Conservation (phyloP, 495 filamentous ascomycete species). For the Daldinia caldariorum region DNA sequence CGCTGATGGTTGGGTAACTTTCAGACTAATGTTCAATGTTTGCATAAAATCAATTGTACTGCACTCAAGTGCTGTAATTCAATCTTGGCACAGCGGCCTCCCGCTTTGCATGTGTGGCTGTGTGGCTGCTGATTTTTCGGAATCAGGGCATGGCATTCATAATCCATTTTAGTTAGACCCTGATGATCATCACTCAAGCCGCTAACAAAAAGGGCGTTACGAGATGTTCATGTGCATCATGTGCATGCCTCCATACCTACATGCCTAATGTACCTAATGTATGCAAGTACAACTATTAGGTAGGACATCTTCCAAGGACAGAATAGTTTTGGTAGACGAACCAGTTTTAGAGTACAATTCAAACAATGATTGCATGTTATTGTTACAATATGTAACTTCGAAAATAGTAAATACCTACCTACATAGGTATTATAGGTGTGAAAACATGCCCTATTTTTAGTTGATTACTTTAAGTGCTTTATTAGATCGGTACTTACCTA, state of each 20-base stretch:
- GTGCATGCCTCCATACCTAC: conserved; percentile 12
- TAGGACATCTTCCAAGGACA: conserved; percentile 5
- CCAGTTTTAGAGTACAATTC: background rate
- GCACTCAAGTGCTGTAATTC: background rate
- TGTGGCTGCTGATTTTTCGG: conserved; percentile 32
- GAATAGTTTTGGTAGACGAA: background rate
- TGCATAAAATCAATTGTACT: background rate
- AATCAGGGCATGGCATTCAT: conserved; percentile 19
- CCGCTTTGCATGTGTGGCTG: conserved; percentile 32
- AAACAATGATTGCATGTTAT: background rate
- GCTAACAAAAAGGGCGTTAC: conserved; percentile 13
- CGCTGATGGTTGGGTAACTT: conserved; percentile 26
- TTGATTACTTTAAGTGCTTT: no score
- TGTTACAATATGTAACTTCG: background rate
- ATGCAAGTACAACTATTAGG: conserved; percentile 6
- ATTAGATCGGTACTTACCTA: background rate
- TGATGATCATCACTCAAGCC: conserved; percentile 36
- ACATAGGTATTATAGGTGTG: background rate
- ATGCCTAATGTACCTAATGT: background rate
- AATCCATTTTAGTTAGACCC: conserved; percentile 14
- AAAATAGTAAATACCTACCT: background rate
- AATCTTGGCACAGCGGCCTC: conserved; percentile 1
- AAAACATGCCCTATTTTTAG: conserved; percentile 8
- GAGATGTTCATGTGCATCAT: conserved; percentile 20
- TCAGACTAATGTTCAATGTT: background rate